Conservation (phyloP, 75 land plant species). For the Isoetes taiwanensis region DNA sequence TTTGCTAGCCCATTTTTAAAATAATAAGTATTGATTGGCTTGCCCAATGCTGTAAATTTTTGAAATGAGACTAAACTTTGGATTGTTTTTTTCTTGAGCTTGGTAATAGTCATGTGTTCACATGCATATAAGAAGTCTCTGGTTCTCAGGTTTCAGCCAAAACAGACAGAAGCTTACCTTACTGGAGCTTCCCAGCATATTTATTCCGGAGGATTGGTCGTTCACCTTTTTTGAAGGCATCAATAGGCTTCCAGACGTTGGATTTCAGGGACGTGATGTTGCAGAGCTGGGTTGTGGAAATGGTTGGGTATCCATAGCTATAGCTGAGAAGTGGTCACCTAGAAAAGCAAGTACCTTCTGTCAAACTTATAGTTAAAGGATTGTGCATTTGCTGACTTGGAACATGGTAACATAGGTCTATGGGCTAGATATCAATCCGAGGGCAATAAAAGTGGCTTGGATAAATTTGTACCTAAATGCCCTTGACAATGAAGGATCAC, state of each 20-base stretch:
- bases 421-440: conserved; percentile 95
- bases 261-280: conserved; percentile 73
- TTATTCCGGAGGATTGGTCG: conserved; percentile 97
- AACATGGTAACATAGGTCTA: conserved; percentile 44
- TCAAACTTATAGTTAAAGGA: too few relatives aligned
- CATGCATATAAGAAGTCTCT: too few relatives aligned
- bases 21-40: too few relatives aligned
- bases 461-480: conserved; percentile 88
- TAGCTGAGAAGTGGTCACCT: conserved; percentile 90
- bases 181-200: conserved; percentile 95
- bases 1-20: too few relatives aligned
- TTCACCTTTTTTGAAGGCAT: conserved; percentile 96
- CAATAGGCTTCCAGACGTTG: conserved; percentile 74
- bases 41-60: too few relatives aligned
- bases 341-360: conserved; percentile 43
- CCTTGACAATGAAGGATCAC: conserved; percentile 68
- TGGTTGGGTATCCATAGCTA: conserved; percentile 97
- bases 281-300: conserved; percentile 96
- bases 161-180: conserved; percentile 65
- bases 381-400: too few relatives aligned
- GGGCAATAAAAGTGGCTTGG: conserved; percentile 90
- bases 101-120: too few relatives aligned
- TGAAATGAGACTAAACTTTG: too few relatives aligned
- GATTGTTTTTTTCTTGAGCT: too few relatives aligned
- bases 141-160: conserved; percentile 32